phyloP scores from a whole-genome alignment of 148 eudicot genomes.

The Vaccinium corymbosum region DNA sequence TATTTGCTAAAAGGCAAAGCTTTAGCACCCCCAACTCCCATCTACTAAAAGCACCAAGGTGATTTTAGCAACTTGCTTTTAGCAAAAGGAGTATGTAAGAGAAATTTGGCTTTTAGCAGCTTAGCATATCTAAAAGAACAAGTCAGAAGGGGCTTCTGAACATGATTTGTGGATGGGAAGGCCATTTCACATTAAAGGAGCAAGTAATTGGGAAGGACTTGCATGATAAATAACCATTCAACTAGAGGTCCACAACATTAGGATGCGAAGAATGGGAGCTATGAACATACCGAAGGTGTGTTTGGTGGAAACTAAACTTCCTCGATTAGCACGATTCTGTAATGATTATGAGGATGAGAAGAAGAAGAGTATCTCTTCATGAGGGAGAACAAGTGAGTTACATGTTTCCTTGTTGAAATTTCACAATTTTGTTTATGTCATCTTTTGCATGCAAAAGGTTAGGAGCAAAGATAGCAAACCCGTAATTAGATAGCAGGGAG shows the following conservation, averaged over 20 bases:
- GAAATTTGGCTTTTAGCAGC: too few relatives aligned
- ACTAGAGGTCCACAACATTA: neutral
- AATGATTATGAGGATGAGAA: constrained; percentile 6
- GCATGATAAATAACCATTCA: neutral
- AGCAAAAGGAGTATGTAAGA: too few relatives aligned
- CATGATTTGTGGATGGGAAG: neutral
- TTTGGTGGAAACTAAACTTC: neutral
- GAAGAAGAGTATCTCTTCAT: neutral
- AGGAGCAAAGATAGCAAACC: too few relatives aligned
- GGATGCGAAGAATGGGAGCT: neutral
- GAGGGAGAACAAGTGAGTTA: neutral
- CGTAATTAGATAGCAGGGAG: neutral
- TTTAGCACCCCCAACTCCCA: too few relatives aligned
- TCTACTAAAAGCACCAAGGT: too few relatives aligned
- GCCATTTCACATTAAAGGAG: neutral
- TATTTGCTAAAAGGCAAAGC: too few relatives aligned
- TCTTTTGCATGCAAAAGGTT: neutral
- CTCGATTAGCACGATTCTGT: neutral
- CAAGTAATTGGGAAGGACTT: neutral
- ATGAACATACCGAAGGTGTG: neutral
- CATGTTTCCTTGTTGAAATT: neutral
- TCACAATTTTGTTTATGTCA: neutral
- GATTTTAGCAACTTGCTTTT: too few relatives aligned
- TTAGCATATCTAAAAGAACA: neutral
- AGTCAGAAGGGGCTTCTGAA: neutral